Evolutionary conservation across 2,329 filamentous ascomycete genomes (phyloP).

Genomic region (Aspergillus arachidicola): DNA sequence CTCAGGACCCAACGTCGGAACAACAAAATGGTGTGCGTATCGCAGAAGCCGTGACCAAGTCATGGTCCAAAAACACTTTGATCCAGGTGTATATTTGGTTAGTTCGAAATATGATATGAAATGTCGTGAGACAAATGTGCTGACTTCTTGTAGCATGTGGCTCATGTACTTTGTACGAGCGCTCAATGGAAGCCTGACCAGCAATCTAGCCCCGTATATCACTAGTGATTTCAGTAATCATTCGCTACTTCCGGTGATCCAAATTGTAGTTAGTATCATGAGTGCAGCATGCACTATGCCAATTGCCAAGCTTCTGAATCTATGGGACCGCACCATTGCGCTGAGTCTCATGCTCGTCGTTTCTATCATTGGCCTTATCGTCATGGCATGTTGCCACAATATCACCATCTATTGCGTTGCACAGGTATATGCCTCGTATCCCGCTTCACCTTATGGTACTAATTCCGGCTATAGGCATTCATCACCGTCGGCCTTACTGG

Average conservation of each 20-base stretch:
- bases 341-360: constrained; percentile 53
- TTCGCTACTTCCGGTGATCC: constrained; percentile 57
- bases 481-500: constrained; percentile 60
- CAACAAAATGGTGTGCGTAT: constrained; percentile 5
- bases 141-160: neutral
- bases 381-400: constrained; percentile 64
- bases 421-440: constrained; percentile 33
- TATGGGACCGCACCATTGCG: constrained; percentile 64
- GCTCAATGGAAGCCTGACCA: neutral
- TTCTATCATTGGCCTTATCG: constrained; percentile 55
- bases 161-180: constrained; percentile 7
- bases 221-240: constrained; percentile 57
- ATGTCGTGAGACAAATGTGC: neutral
- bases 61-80: constrained; percentile 3
- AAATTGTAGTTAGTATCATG: constrained; percentile 58
- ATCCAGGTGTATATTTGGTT: constrained; percentile 4
- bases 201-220: neutral
- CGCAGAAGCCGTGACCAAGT: constrained; percentile 1
- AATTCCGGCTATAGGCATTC: constrained; percentile 48
- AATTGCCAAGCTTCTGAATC: constrained; percentile 63
- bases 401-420: constrained; percentile 65
- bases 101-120: too few species aligned
- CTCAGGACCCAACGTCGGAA: neutral
- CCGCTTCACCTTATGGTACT: neutral
- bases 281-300: constrained; percentile 61